These are phyloP conservation scores for Leishmania arabica DNA, from an alignment of 208 protist genomes.

Conservation along the genomic window DNA sequence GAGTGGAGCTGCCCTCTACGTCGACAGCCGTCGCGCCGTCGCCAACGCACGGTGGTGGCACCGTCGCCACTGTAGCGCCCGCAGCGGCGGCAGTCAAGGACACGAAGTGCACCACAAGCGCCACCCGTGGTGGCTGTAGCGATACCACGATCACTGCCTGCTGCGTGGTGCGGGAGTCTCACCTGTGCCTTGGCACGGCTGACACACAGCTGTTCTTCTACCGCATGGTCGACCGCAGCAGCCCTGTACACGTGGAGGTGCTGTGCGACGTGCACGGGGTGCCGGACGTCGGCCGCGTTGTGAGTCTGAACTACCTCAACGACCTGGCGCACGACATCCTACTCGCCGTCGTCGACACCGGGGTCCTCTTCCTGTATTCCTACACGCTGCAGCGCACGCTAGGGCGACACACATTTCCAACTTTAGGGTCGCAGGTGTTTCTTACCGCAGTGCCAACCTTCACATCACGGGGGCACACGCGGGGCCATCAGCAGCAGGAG, in stretches of 20 bases:
- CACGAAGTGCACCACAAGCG: background rate
- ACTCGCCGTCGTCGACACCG: constrained; percentile 67
- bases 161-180: constrained; percentile 80
- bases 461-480: background rate
- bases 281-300: constrained; percentile 59
- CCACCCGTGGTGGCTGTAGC: constrained; percentile 1
- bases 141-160: constrained; percentile 76
- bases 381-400: constrained; percentile 52
- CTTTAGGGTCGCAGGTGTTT: constrained; percentile 1
- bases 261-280: constrained; percentile 40
- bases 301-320: constrained; percentile 72
- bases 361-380: constrained; percentile 75
- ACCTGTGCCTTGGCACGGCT: constrained; percentile 77
- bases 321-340: constrained; percentile 76
- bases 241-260: constrained; percentile 56
- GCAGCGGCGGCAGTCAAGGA: background rate
- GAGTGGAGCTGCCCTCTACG: constrained; percentile 48
- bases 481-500: background rate
- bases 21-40: background rate
- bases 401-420: constrained; percentile 32
- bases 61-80: background rate
- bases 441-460: background rate
- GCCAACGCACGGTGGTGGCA: background rate
- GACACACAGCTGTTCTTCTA: constrained; percentile 81
- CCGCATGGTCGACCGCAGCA: constrained; percentile 60